phyloP scores from a whole-genome alignment of 176 grass and related monocot species.

The Saccharum officinarum region DNA sequence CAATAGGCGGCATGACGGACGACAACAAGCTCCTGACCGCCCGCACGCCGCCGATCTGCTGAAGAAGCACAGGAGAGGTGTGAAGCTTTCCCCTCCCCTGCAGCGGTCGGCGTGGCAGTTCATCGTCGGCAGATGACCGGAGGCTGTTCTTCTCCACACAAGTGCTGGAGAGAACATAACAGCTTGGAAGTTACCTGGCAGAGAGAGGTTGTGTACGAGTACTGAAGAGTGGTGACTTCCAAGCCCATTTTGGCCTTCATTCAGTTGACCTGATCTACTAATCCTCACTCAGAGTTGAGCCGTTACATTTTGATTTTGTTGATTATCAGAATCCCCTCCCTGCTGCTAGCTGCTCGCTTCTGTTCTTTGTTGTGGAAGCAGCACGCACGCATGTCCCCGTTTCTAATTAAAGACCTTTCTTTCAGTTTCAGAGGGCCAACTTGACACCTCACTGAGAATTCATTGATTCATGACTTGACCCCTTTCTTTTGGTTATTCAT shows the following conservation, averaged over 20 bases:
- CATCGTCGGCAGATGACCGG: conserved; percentile 17
- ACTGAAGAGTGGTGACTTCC: conserved; percentile 31
- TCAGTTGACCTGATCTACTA: conserved; percentile 42
- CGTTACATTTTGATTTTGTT: conserved; percentile 44
- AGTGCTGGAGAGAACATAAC: conserved; percentile 37
- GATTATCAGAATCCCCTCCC: background rate
- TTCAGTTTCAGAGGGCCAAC: conserved; percentile 33
- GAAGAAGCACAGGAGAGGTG: conserved; percentile 42
- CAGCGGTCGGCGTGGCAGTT: background rate
- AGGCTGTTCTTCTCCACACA: conserved; percentile 41
- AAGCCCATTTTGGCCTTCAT: conserved; percentile 47
- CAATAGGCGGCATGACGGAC: conserved; percentile 45
- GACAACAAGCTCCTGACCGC: conserved; percentile 36
- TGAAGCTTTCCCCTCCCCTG: background rate
- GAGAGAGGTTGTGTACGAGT: background rate
- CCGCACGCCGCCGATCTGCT: conserved; percentile 30
- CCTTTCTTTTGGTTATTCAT: conserved; percentile 18
- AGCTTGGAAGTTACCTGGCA: conserved; percentile 32
- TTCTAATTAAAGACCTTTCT: conserved; percentile 10
- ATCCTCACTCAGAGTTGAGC: conserved; percentile 35
- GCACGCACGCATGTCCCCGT: background rate
- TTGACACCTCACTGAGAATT: conserved; percentile 38
- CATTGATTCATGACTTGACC: conserved; percentile 36
- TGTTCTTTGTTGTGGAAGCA: conserved; percentile 48
- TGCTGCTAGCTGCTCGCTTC: conserved; percentile 36